A percentile compares a stretch with the other conserved stretches of the same genome.
Conservation (phyloP, 1,284 basidiomycete species). For the Kalmanozyma brasiliensis region DNA sequence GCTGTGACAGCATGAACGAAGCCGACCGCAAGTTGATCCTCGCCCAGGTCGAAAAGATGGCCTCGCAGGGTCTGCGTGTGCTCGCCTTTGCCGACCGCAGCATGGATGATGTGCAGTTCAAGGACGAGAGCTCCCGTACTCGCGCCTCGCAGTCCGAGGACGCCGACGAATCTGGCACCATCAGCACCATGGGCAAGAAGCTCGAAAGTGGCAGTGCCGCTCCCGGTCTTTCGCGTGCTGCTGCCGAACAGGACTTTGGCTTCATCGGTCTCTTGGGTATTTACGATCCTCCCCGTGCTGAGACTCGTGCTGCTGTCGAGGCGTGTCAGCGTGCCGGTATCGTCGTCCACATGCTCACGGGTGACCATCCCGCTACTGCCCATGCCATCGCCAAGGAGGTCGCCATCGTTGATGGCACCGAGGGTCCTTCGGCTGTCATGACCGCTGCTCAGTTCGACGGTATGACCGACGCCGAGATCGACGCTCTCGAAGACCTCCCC, state of each 20-base stretch:
- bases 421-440: constrained; percentile 51
- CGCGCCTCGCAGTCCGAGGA: constrained; percentile 24
- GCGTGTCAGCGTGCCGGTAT: constrained; percentile 61
- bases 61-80: constrained; percentile 59
- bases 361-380: constrained; percentile 60
- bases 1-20: constrained; percentile 51
- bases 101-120: constrained; percentile 48
- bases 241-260: constrained; percentile 54
- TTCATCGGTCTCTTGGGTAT: constrained; percentile 63
- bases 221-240: constrained; percentile 43
- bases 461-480: constrained; percentile 54
- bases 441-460: constrained; percentile 57
- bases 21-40: constrained; percentile 37
- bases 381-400: constrained; percentile 58
- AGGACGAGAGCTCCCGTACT: constrained; percentile 46
- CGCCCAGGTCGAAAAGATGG: constrained; percentile 58
- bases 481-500: constrained; percentile 51
- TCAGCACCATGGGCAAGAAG: constrained; percentile 40
- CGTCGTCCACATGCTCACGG: constrained; percentile 61
- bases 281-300: constrained; percentile 62
- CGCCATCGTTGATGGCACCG: constrained; percentile 54
- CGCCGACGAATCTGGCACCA: constrained; percentile 29
- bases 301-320: constrained; percentile 57
- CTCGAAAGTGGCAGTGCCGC: constrained; percentile 11
- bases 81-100: constrained; percentile 54